Evolutionary conservation across 805 yeast species (phyloP).

Genomic region (Candida railenensis): DNA sequence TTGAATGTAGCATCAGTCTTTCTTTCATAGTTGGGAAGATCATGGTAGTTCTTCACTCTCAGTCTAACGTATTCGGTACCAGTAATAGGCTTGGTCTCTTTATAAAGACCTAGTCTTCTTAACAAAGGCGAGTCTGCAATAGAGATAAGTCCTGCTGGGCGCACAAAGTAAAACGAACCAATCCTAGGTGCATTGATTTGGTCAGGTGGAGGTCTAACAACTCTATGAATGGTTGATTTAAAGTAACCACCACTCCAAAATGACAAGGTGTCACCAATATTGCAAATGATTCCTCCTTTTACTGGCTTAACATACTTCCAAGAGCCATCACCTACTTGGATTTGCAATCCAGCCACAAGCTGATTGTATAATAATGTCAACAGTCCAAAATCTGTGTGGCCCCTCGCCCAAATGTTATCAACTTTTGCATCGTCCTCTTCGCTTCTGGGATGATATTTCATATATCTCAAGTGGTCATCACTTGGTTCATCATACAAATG

Average conservation of each 20-base stretch:
- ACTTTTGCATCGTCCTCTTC: constrained; percentile 28
- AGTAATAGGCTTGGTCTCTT: constrained; percentile 18
- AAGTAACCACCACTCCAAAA: constrained; percentile 37
- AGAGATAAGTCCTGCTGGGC: constrained; percentile 28
- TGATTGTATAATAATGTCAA: constrained; percentile 33
- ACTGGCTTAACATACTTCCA: constrained; percentile 38
- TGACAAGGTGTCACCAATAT: constrained; percentile 33
- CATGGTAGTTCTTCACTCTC: constrained; percentile 28
- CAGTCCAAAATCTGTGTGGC: constrained; percentile 38
- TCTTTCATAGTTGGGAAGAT: constrained; percentile 18
- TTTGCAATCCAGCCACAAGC: constrained; percentile 35
- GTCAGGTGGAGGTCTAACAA: constrained; percentile 34
- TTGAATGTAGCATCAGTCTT: constrained; percentile 23
- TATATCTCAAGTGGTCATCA: constrained; percentile 33
- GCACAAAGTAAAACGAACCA: constrained; percentile 34
- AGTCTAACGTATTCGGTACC: constrained; percentile 30
- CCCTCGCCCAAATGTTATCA: constrained; percentile 31
- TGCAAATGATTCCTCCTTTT: constrained; percentile 29
- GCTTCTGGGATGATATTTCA: constrained; percentile 30
- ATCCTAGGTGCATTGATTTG: constrained; percentile 28
- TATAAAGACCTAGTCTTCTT: constrained; percentile 27
- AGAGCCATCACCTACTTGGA: constrained; percentile 23
- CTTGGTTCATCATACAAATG: constrained; percentile 32
- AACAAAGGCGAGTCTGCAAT: constrained; percentile 32
- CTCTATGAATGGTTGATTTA: constrained; percentile 34